phyloP scores from a whole-genome alignment of 1,139 yeast genomes.

The Meyerozyma smithsonii region DNA sequence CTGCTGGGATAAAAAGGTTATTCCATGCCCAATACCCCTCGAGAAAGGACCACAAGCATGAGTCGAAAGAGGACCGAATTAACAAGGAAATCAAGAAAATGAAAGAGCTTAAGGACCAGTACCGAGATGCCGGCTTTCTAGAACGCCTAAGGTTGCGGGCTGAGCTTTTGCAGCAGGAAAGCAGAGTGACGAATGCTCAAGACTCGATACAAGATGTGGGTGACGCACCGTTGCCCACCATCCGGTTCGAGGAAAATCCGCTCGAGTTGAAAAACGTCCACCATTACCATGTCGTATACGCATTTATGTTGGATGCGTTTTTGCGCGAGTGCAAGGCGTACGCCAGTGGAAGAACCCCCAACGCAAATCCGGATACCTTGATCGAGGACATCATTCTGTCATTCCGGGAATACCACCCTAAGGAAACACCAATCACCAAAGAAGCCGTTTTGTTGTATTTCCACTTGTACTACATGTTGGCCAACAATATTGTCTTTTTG shows the following conservation, averaged over 20 bases:
- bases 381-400: slow-evolving; percentile 18
- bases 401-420: slow-evolving; percentile 20
- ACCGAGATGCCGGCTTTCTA: slow-evolving; percentile 23
- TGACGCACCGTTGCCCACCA: slow-evolving; percentile 17
- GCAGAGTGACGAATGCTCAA: slow-evolving; percentile 21
- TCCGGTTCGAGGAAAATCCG: slow-evolving; percentile 18
- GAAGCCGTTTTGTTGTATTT: slow-evolving; percentile 26
- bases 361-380: slow-evolving; percentile 17
- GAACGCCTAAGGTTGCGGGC: slow-evolving; percentile 22
- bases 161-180: slow-evolving; percentile 24
- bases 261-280: slow-evolving; percentile 15
- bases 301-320: slow-evolving; percentile 23
- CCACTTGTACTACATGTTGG: slow-evolving; percentile 27
- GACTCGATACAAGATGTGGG: slow-evolving; percentile 15
- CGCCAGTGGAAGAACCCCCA: slow-evolving; percentile 8
- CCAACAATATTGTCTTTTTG: slow-evolving; percentile 25
- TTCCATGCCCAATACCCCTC: not conserved
- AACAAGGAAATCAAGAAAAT: slow-evolving; percentile 18
- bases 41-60: not conserved
- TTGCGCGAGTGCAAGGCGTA: slow-evolving; percentile 21
- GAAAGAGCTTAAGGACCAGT: slow-evolving; percentile 20
- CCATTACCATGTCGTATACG: slow-evolving; percentile 17
- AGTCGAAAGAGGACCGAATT: slow-evolving; percentile 8
- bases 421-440: slow-evolving; percentile 17
- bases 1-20: not conserved